These are phyloP conservation scores for Pythium utonaiense DNA, from an alignment of 352 stramenopile genomes.

Conservation along the genomic window DNA sequence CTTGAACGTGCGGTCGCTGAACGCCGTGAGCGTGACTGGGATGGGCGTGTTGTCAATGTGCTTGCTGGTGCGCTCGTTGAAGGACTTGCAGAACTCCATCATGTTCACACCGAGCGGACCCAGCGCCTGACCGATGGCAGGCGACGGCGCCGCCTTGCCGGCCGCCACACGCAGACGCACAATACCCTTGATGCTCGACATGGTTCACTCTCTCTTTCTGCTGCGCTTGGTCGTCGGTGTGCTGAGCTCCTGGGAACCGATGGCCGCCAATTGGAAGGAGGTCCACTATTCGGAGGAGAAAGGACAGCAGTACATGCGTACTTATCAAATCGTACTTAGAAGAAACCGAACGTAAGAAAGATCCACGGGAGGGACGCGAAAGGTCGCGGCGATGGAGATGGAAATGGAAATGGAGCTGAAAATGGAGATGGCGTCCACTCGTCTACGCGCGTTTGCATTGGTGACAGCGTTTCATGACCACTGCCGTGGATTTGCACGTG, in stretches of 20 bases:
- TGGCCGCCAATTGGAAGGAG: conserved; percentile 7
- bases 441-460: too few species aligned
- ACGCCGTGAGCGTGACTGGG: conserved; percentile 92
- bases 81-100: conserved; percentile 99
- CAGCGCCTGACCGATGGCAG: conserved; percentile 88
- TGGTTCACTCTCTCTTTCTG: background rate
- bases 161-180: conserved; percentile 84
- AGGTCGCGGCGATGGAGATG: too few species aligned
- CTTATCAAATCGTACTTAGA: conserved; percentile 4
- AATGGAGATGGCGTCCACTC: too few species aligned
- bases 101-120: conserved; percentile 99
- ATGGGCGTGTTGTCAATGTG: conserved; percentile 92
- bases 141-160: conserved; percentile 83
- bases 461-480: too few species aligned
- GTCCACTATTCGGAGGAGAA: background rate
- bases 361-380: background rate
- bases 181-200: conserved; percentile 66
- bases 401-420: too few species aligned
- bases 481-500: too few species aligned
- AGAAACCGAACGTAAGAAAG: background rate
- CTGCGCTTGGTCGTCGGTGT: background rate
- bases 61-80: conserved; percentile 95
- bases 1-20: conserved; percentile 94
- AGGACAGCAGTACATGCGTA: background rate
- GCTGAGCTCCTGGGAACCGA: conserved; percentile 7